phyloP scores from a whole-genome alignment of 345 rosid species.

The Geranium brycei region DNA sequence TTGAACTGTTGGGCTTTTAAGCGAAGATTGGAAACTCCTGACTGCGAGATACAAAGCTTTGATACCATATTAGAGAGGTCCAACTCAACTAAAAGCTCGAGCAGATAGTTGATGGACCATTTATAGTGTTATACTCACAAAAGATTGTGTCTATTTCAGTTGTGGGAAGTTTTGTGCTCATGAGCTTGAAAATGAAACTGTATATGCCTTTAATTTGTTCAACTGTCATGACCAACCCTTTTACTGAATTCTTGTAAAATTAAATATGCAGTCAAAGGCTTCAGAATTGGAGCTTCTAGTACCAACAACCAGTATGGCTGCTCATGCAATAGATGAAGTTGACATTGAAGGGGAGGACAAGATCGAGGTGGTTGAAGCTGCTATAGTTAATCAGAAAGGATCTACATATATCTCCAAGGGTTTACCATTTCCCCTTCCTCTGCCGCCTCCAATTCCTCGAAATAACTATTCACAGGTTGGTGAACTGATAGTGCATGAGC shows the following conservation, averaged over 20 bases:
- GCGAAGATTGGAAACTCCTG: too few relatives aligned
- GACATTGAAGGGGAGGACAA: slow-evolving; percentile 43
- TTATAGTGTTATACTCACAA: too few relatives aligned
- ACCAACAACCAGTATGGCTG: slow-evolving; percentile 67
- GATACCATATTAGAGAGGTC: too few relatives aligned
- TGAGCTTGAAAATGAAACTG: too few relatives aligned
- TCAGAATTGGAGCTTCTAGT: slow-evolving; percentile 18
- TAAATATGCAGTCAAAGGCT: slow-evolving; percentile 23
- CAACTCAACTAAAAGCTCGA: too few relatives aligned
- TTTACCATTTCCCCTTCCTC: slow-evolving; percentile 32
- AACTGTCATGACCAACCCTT: not conserved
- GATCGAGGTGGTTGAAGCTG: slow-evolving; percentile 25
- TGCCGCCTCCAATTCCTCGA: slow-evolving; percentile 30
- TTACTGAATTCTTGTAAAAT: not conserved
- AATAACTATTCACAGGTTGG: slow-evolving; percentile 34
- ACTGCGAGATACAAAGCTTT: too few relatives aligned
- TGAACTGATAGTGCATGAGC: not conserved
- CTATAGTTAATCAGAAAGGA: slow-evolving; percentile 9
- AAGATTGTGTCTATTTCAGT: too few relatives aligned
- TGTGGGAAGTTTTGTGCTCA: too few relatives aligned
- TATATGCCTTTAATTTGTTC: too few relatives aligned
- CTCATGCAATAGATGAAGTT: slow-evolving; percentile 39
- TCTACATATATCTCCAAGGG: slow-evolving; percentile 10
- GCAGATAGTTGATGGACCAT: too few relatives aligned
- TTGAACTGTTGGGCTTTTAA: too few relatives aligned